Percentiles rank a stretch among this genome's conserved stretches.
Conservation (phyloP, 345 rosid species). For the Zanthoxylum bungeanum region DNA sequence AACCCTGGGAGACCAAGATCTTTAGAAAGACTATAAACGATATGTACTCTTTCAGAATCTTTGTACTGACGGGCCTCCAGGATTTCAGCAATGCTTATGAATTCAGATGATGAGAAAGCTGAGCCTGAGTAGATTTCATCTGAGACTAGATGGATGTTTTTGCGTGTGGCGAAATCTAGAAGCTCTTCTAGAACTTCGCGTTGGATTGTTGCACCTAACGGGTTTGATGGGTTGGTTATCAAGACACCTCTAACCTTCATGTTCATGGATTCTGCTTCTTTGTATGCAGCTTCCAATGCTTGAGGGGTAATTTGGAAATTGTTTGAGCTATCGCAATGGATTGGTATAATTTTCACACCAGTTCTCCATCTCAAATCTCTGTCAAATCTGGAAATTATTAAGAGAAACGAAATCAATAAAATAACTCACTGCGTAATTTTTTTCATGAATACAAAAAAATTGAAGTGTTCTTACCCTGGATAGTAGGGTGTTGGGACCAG, state of each 20-base stretch:
- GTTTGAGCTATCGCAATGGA: slow-evolving; percentile 70
- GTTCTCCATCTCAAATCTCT: slow-evolving; percentile 97
- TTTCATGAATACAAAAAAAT: too few species aligned
- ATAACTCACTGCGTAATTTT: background rate
- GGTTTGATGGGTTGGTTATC: slow-evolving; percentile 96
- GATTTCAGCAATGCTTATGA: slow-evolving; percentile 78
- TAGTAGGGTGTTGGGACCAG: slow-evolving; percentile 91
- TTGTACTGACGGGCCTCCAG: slow-evolving; percentile 36
- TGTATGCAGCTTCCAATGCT: slow-evolving; percentile 74
- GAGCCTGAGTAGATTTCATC: slow-evolving; percentile 98
- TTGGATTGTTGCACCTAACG: slow-evolving; percentile 70
- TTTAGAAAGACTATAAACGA: slow-evolving; percentile 91
- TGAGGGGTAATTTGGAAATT: slow-evolving; percentile 77
- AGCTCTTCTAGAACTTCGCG: slow-evolving; percentile 58
- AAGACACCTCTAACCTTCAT: slow-evolving; percentile 74
- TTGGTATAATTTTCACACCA: slow-evolving; percentile 73
- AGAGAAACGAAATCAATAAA: slow-evolving; percentile 1
- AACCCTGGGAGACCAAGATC: slow-evolving; percentile 98
- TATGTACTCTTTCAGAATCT: slow-evolving; percentile 76
- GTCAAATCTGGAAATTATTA: slow-evolving; percentile 65
- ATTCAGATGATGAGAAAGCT: slow-evolving; percentile 62
- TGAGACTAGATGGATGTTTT: slow-evolving; percentile 84
- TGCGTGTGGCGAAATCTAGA: slow-evolving; percentile 56
- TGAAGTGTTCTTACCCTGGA: slow-evolving; percentile 62
- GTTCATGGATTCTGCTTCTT: slow-evolving; percentile 44